Base-by-base conservation (phyloP, 768 basidiomycete genomes). In the Sistotremastrum niveocremeum region DNA sequence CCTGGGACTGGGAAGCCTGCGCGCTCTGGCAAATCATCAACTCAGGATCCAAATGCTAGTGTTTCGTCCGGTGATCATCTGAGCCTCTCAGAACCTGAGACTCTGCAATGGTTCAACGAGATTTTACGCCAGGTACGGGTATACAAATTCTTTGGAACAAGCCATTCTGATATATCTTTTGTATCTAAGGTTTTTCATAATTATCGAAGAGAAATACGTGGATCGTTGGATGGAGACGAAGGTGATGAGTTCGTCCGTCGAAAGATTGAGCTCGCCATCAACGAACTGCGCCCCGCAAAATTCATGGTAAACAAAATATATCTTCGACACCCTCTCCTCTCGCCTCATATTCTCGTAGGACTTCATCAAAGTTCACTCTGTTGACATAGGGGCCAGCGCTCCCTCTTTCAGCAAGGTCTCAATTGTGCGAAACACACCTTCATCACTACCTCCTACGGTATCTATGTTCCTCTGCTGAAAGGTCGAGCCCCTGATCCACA, bases 91-190 rank as follows among this genome's bases (percentile, higher is more conserved):
- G 37, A 34, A 46, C 28, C 70, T 37, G 94, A 97, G 61, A 84
- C 87, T 1, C 74, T 81, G 29, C 86, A 87, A 56, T 98, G 95
- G 95, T 73, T 98, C 50, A 98, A 95, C 60, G 67, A 76, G 20
- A 68, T 99, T 33, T 62, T 90, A 47, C 79, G 76, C 41, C 87
- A 95, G 71, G 91, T 84, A 52, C 36, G 72, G 20, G 20, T 20
- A 20, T 2, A 2, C 20, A 20, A 20, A 20, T 20, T 20, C 20
- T 20, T 20, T 20, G 20, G 20, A 20, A 20, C 20, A 20, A 44
- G 31, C 32, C 42, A 47, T 10, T 34, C 33, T 20, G 31, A 43
- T 41, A 28, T 41, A 44, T 31, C n/a, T 32, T 7, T n/a, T 20
- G 20, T 20, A 20, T 20, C 20, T 20, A 45, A 87, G 84, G 65